phyloP scores from a whole-genome alignment of 768 basidiomycete genomes.

The Mycena filopes region DNA sequence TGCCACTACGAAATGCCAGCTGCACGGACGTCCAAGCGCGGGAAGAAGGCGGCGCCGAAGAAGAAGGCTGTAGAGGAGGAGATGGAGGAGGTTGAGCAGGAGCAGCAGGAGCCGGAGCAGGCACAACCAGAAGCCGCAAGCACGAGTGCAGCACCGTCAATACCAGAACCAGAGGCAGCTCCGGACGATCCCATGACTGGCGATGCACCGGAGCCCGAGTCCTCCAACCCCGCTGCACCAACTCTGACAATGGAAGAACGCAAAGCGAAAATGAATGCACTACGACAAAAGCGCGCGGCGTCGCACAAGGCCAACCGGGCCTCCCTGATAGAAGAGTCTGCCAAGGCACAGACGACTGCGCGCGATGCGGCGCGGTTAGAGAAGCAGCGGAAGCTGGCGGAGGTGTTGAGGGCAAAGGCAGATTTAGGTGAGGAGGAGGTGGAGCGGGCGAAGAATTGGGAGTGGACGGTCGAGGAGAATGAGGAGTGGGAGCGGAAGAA shows the following conservation, averaged over 20 bases:
- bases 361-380: constrained; percentile 88
- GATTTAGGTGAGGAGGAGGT: constrained; percentile 89
- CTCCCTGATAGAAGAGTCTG: constrained; percentile 86
- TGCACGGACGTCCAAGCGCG: constrained; percentile 19
- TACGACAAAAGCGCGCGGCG: constrained; percentile 28
- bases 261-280: constrained; percentile 30
- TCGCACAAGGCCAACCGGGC: constrained; percentile 77
- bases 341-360: constrained; percentile 78
- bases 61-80: constrained; percentile 16
- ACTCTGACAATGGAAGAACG: constrained; percentile 33
- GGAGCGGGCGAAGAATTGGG: constrained; percentile 93
- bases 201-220: not conserved
- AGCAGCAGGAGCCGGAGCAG: not conserved
- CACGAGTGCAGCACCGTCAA: not conserved
- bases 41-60: constrained; percentile 28
- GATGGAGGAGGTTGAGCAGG: constrained; percentile 13
- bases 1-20: constrained; percentile 15
- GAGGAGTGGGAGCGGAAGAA: constrained; percentile 96
- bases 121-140: not conserved
- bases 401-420: constrained; percentile 83
- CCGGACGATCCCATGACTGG: constrained; percentile 18
- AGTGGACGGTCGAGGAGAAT: constrained; percentile 95
- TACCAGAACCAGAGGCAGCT: not conserved
- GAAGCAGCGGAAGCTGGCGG: constrained; percentile 90
- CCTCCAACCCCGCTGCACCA: not conserved